Evolutionary conservation across 108 stramenopile species (phyloP).

Genomic region (Cyclotella choctawhatcheeana): DNA sequence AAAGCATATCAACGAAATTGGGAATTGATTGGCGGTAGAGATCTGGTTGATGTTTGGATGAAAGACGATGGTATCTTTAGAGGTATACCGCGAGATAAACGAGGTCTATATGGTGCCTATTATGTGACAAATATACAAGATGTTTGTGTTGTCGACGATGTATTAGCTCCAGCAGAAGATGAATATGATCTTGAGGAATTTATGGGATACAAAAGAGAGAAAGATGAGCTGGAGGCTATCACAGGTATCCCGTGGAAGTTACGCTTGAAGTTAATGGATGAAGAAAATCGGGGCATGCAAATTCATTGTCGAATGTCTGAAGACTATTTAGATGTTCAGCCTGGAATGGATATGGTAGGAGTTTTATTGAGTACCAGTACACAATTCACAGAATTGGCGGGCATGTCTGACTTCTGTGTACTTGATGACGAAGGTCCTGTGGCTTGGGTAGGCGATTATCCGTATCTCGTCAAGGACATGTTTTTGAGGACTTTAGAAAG

Average conservation of each 20-base stretch:
- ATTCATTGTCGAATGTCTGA: conserved; percentile 77
- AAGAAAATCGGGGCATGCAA: conserved; percentile 66
- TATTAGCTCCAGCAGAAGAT: conserved; percentile 28
- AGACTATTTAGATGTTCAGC: conserved; percentile 70
- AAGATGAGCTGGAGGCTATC: conserved; percentile 70
- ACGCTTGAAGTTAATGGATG: conserved; percentile 58
- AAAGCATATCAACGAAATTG: conserved; percentile 82
- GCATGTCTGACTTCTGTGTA: conserved; percentile 74
- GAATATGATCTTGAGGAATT: conserved; percentile 83
- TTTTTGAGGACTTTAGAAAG: conserved; percentile 41
- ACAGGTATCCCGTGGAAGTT: conserved; percentile 77
- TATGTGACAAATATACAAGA: conserved; percentile 64
- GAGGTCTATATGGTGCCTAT: conserved; percentile 77
- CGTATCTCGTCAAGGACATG: conserved; percentile 63
- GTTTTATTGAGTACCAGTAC: conserved; percentile 66
- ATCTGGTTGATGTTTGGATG: conserved; percentile 80
- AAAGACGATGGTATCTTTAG: conserved; percentile 40
- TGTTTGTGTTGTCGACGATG: conserved; percentile 80
- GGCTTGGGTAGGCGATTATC: conserved; percentile 85
- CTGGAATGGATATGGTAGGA: conserved; percentile 56
- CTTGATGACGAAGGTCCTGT: conserved; percentile 54
- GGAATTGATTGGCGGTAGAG: conserved; percentile 76
- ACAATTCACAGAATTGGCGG: conserved; percentile 63
- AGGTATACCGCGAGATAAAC: conserved; percentile 40
- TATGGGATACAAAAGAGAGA: conserved; percentile 66